Evolutionary conservation across 2,329 filamentous ascomycete species (phyloP), one percentile per base, ranked within the genome.

Genomic region (Aspergillus tubingensis): DNA sequence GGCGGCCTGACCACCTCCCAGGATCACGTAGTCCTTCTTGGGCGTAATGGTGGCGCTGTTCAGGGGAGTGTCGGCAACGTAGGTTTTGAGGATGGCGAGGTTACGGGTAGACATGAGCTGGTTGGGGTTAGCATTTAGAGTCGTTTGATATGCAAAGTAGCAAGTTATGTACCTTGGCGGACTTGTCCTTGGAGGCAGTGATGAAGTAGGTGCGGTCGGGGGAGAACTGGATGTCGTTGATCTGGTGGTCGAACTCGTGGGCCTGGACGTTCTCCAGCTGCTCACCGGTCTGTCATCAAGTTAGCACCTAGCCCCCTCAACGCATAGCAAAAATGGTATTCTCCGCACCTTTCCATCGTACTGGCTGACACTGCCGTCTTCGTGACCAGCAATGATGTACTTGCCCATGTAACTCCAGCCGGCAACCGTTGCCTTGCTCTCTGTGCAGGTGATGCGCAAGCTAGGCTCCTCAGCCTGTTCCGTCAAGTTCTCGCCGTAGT

Each of bases 121-220:
- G 13, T 52, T 27, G 13, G 7, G 5, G 62, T 73, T 43, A 74
- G 68, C 59, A 48, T 47, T 61, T 4, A 11, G n/a, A 54, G 48
- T 11, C n/a, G 13, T 21, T 15, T 19, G 5, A 17, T 10, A 51
- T 25, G n/a, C 30, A 21, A 5, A 49, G 19, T 25, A 52, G 21
- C 23, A 41, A 27, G 32, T 6, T 36, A 60, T 77, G 38, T 82
- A 91, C 89, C 86, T 96, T 96, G 68, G 95, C 90, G 50, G 91
- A 90, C 86, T 99, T 99, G 85, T 99, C 95, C 84, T 97, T 98
- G 75, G 90, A 95, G 60, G 95, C 90, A 61, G 95, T 99, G 82
- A 99, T 95, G 83, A 98, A 98, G 83, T 97, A 97, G 72, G 93
- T 96, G 71, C 94, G 88, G 83, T 99, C 95, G 57, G 87, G 79